These are phyloP conservation scores for Pleurotus eryngii DNA, from an alignment of 768 basidiomycete species.

Conservation along the genomic window DNA sequence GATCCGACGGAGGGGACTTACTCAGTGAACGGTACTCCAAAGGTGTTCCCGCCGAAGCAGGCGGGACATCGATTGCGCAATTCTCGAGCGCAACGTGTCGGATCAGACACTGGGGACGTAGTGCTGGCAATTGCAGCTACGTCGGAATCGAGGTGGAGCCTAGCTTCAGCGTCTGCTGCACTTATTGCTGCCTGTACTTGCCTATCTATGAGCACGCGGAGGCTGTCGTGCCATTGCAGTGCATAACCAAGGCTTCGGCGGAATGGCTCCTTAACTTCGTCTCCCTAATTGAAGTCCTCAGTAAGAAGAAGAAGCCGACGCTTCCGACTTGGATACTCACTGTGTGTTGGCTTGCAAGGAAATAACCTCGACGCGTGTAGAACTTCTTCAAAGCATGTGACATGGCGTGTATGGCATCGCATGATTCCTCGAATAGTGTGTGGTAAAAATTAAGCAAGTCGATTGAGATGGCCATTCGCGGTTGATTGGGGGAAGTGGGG, in stretches of 20 bases:
- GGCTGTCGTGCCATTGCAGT: conserved; percentile 20
- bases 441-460: conserved; percentile 13
- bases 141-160: not conserved
- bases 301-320: too few species aligned
- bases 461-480: conserved; percentile 13
- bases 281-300: conserved; percentile 9
- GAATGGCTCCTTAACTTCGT: conserved; percentile 17
- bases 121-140: not conserved
- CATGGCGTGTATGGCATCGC: conserved; percentile 15
- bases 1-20: conserved; percentile 6
- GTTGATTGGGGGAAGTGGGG: conserved; percentile 11
- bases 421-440: conserved; percentile 12
- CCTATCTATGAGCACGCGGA: conserved; percentile 11
- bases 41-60: conserved; percentile 19
- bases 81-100: conserved; percentile 2
- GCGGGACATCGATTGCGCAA: conserved; percentile 27
- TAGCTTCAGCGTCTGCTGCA: not conserved
- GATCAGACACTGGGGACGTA: not conserved
- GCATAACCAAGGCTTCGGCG: conserved; percentile 17
- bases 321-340: not conserved
- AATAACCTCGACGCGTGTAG: conserved; percentile 12
- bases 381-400: conserved; percentile 8
- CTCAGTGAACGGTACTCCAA: conserved; percentile 10
- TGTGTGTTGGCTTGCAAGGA: not conserved
- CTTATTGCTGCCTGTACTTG: not conserved